Conservation (phyloP, 2,329 filamentous ascomycete genomes). For the Nigrospora oryzae region DNA sequence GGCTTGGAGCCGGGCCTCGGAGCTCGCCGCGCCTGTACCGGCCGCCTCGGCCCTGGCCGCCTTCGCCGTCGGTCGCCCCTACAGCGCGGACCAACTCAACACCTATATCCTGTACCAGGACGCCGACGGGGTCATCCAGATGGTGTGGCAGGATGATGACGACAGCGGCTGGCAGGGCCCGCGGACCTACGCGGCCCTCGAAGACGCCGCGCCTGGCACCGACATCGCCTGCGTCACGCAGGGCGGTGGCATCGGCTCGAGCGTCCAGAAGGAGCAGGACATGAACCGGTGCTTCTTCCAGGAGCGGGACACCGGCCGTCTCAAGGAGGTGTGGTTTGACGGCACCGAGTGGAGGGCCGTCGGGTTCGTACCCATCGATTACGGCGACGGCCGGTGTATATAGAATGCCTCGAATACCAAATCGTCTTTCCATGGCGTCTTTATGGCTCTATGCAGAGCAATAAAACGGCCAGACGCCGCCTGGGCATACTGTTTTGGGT, state of each 20-base stretch:
- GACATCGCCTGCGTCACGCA: slow-evolving; percentile 14
- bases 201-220: slow-evolving; percentile 7
- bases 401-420: no score
- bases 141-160: slow-evolving; percentile 11
- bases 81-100: slow-evolving; percentile 11
- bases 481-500: no score
- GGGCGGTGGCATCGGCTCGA: slow-evolving; percentile 4
- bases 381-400: no score
- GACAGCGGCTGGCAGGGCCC: slow-evolving; percentile 11
- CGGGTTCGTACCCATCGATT: slow-evolving; percentile 8
- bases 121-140: slow-evolving; percentile 7
- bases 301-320: slow-evolving; percentile 3
- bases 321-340: slow-evolving; percentile 15
- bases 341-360: slow-evolving; percentile 9
- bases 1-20: no score
- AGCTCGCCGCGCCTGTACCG: no score
- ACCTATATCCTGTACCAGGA: slow-evolving; percentile 17
- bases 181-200: slow-evolving; percentile 10
- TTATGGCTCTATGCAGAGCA: no score
- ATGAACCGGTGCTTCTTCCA: slow-evolving; percentile 16
- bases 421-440: no score
- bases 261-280: slow-evolving; percentile 11
- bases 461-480: no score
- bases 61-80: slow-evolving; percentile 12
- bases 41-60: no score